phyloP scores from a whole-genome alignment of 257 asterid genomes.

The Solanum stenotomum region DNA sequence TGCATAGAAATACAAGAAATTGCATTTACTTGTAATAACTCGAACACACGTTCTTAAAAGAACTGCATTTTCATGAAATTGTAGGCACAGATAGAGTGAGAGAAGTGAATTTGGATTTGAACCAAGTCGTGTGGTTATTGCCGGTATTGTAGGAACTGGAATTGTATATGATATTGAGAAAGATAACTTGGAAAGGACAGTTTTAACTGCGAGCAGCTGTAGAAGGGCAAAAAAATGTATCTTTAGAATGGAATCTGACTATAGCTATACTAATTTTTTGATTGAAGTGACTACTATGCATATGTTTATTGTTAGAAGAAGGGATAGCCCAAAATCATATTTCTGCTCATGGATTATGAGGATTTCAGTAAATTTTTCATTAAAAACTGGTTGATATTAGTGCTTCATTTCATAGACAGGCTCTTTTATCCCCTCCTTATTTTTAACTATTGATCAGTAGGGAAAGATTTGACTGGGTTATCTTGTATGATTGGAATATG shows the following conservation, averaged over 20 bases:
- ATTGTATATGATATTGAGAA: neutral
- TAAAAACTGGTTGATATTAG: neutral
- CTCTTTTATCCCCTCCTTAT: neutral
- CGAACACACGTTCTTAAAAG: neutral
- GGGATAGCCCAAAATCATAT: neutral
- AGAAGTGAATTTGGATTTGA: neutral
- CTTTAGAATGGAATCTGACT: neutral
- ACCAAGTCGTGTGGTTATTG: neutral
- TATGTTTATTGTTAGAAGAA: neutral
- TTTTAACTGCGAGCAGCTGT: neutral
- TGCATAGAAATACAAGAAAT: neutral
- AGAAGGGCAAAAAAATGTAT: neutral
- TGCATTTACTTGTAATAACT: neutral
- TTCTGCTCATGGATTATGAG: neutral
- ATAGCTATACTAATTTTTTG: neutral
- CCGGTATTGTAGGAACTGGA: neutral
- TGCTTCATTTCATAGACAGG: neutral
- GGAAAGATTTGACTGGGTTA: neutral
- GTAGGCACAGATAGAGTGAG: neutral
- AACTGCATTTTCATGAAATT: neutral
- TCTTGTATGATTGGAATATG: neutral
- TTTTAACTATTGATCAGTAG: neutral
- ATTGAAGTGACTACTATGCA: neutral
- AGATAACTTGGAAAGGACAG: neutral
- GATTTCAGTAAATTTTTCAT: neutral